Evolutionary conservation across 768 basidiomycete species (phyloP), one percentile per base, ranked within the genome.

Genomic region (Leccinum pellstonianum): DNA sequence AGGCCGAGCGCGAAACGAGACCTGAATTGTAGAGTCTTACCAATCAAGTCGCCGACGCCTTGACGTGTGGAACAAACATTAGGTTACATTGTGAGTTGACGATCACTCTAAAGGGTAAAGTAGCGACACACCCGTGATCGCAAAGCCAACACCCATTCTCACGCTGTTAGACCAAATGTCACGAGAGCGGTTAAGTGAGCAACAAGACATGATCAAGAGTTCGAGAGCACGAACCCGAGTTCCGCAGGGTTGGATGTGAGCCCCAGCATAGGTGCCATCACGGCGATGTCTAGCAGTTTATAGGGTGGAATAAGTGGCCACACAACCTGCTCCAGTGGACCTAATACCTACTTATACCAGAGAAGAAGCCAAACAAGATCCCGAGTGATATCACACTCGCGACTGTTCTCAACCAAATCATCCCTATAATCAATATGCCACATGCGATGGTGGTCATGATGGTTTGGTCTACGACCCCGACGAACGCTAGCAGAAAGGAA

Each of bases 141-240:
- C 76, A 65, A 81, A 81, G 60, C 78, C 79, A 10, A 85, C 75
- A 8, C 83, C 82, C 66, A 86, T 66, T 9, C 82, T 65, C 25
- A 66, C 66, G 1, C 72, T 74, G 49, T 46, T 37, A 10, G 14
- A 8, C n/a, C 17, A 23, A 11, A 37, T 53, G 5, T 6, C 29
- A 19, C 15, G 15, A 37, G 14, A 15, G n/a, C 10, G n/a, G 10
- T 29, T 2, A 23, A 9, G 35, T 53, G 21, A 53, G 35, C 21
- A 8, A 37, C 5, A 53, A 6, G 9, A 11, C 5, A 19, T 6
- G 10, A 46, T 46, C 15, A 10, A 33, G n/a, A 52, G 12, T 5
- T 0, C n/a, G n/a, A 37, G 21, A 63, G 0, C 21, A 60, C 75
- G 23, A 37, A 78, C 51, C 86, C 86, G 23, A 86, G 79, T 65